Base-by-base conservation (phyloP, 805 yeast species). In the Candida andamanensis region DNA sequence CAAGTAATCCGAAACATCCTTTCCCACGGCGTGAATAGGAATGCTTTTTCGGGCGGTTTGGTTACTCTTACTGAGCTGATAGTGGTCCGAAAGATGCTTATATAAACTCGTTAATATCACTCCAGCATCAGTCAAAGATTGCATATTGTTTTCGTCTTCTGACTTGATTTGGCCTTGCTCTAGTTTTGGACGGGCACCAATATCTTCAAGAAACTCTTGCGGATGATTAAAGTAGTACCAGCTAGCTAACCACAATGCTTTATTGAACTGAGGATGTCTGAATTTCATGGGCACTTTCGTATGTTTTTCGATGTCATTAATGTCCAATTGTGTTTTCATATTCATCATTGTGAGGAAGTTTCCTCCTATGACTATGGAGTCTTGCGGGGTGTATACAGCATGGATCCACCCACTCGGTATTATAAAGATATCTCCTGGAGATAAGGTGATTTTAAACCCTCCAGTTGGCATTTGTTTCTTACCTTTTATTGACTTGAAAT, bases 341-440 rank as follows among this genome's bases (percentile, higher is more conserved):
- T 80, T 79, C 33, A 74, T 57, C 24, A 76, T 50, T 1, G 94
- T 85, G 17, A 87, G 59, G 51, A 80, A 87, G 52, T 87, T 87
- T 0, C 97, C 97, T 2, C 96, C 96, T 34, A 87, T 73, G 3
- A 87, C 86, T 2, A 86, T 58, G 0, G 94, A 74, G 50, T 87
- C 95, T 11, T 62, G 59, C 0, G 95, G 90, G 0, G 96, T 86
- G 47, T 76, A 76, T 0, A 87, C 97, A 0, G 92, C 78, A 55
- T 87, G 96, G 30, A 87, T 86, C 94, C 95, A 87, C 0, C 95
- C 95, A 25, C 92, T 78, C 3, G 97, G 96, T 13, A 87, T 79
- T 10, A 86, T 65, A 56, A 87, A 69, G 16, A 86, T 66, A 47
- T 87, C 95, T 1, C 94, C 94, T 1, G 74, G 57, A 1, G 42